Conservation (phyloP, 257 asterid genomes). For the Lycium barbarum region DNA sequence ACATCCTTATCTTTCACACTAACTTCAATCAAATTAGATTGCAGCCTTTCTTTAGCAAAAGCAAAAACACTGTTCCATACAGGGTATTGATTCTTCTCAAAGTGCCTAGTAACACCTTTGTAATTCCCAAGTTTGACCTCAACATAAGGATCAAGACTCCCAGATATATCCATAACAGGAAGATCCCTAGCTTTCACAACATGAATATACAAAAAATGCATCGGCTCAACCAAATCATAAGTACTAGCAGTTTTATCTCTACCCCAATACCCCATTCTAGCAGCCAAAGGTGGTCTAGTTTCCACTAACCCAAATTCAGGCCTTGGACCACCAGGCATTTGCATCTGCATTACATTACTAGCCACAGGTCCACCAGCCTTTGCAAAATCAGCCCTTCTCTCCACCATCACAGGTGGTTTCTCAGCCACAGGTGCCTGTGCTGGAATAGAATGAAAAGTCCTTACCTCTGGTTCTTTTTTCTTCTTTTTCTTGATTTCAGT, state of each 20-base stretch:
- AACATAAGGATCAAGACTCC: conserved; percentile 90
- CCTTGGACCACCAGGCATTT: conserved; percentile 57
- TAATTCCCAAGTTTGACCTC: conserved; percentile 91
- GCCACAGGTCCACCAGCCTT: conserved; percentile 46
- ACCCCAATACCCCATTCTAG: conserved; percentile 93
- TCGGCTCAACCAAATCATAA: conserved; percentile 89
- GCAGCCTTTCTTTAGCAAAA: conserved; percentile 73
- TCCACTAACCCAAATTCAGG: conserved; percentile 85
- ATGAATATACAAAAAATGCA: conserved; percentile 66
- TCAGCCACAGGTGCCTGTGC: conserved; percentile 46
- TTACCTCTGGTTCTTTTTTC: conserved; percentile 60
- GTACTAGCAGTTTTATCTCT: conserved; percentile 90
- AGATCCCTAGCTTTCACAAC: conserved; percentile 86
- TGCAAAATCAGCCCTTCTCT: conserved; percentile 53
- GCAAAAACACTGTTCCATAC: conserved; percentile 78
- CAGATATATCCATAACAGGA: conserved; percentile 73
- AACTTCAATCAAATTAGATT: conserved; percentile 71
- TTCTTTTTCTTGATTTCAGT: conserved; percentile 45
- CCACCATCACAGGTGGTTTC: conserved; percentile 49
- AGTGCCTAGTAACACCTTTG: conserved; percentile 73
- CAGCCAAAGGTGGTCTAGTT: conserved; percentile 88
- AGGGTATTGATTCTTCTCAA: conserved; percentile 76
- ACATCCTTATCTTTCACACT: conserved; percentile 78
- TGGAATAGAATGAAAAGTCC: conserved; percentile 63
- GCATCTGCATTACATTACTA: conserved; percentile 65